A percentile compares a stretch with the other conserved stretches of the same genome.
phyloP scores from a whole-genome alignment of 2,329 filamentous ascomycete genomes.

The Aspergillus quadrilineatus region DNA sequence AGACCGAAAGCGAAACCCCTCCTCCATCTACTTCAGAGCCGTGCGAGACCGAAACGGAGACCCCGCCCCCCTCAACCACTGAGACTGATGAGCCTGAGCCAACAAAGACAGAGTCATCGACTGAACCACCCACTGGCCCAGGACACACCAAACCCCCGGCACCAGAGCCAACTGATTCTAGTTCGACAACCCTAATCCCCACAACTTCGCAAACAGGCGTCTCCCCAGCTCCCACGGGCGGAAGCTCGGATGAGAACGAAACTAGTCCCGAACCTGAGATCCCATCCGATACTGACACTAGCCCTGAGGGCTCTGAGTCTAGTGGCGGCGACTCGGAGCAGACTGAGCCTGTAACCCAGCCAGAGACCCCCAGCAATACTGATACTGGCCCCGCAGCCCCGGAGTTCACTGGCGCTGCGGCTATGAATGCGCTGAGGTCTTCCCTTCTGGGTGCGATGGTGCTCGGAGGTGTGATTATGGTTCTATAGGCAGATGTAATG shows the following conservation, averaged over 20 bases:
- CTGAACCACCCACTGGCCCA: not conserved
- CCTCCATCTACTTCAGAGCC: not conserved
- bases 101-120: no score
- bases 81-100: no score
- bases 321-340: not conserved
- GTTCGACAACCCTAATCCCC: not conserved
- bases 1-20: not conserved
- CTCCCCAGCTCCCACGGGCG: not conserved
- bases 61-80: not conserved
- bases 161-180: not conserved
- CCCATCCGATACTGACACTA: not conserved
- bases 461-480: slow-evolving; percentile 19
- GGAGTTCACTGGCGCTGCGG: slow-evolving; percentile 17
- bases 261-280: not conserved
- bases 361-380: not conserved
- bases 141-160: not conserved
- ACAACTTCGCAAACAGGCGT: not conserved
- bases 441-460: slow-evolving; percentile 18
- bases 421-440: slow-evolving; percentile 14
- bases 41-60: not conserved
- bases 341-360: not conserved
- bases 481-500: slow-evolving; percentile 11
- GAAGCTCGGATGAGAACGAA: not conserved
- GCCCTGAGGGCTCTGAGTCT: not conserved
- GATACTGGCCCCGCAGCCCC: slow-evolving; percentile 5